Evolutionary conservation across 2,329 filamentous ascomycete genomes (phyloP).

Genomic region (Scytalidium lignicola): DNA sequence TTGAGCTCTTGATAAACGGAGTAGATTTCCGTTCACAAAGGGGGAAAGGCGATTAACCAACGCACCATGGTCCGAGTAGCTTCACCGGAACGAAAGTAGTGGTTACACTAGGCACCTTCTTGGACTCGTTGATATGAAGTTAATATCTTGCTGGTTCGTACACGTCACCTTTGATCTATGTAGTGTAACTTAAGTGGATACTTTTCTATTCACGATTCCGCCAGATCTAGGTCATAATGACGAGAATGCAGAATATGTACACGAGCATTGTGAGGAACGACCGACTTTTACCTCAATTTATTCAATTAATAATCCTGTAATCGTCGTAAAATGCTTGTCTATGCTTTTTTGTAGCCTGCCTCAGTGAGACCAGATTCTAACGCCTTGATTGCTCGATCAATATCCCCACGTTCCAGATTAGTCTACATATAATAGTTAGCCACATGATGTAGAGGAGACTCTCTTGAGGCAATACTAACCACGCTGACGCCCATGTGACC

Average conservation of each 20-base stretch:
- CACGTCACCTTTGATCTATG: not conserved
- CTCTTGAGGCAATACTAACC: conserved; percentile 39
- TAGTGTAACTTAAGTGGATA: not conserved
- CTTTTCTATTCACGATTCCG: not conserved
- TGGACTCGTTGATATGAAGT: no score
- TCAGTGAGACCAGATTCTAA: conserved; percentile 71
- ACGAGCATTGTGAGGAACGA: not conserved
- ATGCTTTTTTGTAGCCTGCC: conserved; percentile 54
- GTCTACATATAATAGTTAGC: conserved; percentile 39
- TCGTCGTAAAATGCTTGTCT: conserved; percentile 4
- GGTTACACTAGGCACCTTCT: no score
- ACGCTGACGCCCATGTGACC: conserved; percentile 97
- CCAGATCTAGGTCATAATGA: not conserved
- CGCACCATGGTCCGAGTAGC: no score
- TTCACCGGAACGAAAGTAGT: no score
- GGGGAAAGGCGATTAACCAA: no score
- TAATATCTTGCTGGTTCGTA: not conserved
- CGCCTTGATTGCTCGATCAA: conserved; percentile 77
- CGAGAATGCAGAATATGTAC: not conserved
- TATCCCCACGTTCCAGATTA: conserved; percentile 72
- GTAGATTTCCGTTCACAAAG: no score
- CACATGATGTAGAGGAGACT: not conserved
- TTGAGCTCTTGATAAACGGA: no score
- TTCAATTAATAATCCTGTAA: not conserved
- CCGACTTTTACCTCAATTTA: not conserved